Conservation (phyloP, 345 rosid genomes). For the Lepidium aucheri region DNA sequence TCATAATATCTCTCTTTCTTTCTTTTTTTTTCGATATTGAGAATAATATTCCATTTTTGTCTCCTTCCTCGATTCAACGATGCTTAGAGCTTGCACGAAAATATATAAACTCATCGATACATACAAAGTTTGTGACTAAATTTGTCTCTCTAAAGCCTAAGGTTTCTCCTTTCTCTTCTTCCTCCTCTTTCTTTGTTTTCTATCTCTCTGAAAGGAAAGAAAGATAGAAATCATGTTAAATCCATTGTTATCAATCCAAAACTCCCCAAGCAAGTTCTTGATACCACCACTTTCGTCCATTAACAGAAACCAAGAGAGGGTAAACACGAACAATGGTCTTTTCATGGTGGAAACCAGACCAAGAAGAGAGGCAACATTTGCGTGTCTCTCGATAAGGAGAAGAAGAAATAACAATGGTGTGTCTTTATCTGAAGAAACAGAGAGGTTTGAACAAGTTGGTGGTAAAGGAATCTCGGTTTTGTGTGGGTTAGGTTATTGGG, state of each 20-base stretch:
- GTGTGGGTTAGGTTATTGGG: conserved; percentile 89
- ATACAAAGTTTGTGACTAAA: conserved; percentile 6
- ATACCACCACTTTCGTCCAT: neutral
- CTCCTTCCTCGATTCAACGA: conserved; percentile 18
- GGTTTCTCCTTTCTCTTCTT: neutral
- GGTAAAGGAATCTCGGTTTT: conserved; percentile 39
- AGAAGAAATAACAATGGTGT: conserved; percentile 21
- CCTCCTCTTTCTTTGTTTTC: neutral
- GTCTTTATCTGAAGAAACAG: conserved; percentile 23
- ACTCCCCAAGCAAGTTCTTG: conserved; percentile 13
- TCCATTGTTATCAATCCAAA: conserved; percentile 17
- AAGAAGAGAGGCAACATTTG: conserved; percentile 18
- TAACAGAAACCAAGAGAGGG: conserved; percentile 10
- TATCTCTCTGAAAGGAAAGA: neutral
- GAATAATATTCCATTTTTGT: neutral
- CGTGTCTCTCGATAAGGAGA: conserved; percentile 30
- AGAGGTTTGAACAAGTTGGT: conserved; percentile 32
- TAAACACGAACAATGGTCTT: conserved; percentile 11
- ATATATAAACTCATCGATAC: conserved; percentile 15
- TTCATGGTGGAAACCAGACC: conserved; percentile 13
- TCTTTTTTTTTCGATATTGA: neutral
- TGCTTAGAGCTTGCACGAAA: conserved; percentile 11
- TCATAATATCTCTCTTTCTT: neutral
- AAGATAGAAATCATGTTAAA: conserved; percentile 10
- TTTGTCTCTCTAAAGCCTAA: neutral